These are phyloP conservation scores for Penicillium capsulatum DNA, from an alignment of 2,329 filamentous ascomycete genomes.

Conservation along the genomic window DNA sequence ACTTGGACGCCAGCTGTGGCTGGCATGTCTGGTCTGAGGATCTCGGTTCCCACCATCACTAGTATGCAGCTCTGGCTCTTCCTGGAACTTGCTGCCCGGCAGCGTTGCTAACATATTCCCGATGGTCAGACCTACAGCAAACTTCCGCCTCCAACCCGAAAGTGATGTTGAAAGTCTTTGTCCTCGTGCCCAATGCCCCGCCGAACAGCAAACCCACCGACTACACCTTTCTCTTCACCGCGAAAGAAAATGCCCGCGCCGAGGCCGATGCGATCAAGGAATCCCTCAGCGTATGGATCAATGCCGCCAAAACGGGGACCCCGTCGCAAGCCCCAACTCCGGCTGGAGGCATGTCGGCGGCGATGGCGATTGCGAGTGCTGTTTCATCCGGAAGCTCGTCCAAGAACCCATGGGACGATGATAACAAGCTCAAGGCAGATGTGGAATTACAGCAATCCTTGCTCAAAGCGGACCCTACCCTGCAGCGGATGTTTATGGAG, in stretches of 20 bases:
- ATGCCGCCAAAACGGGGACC: conserved; percentile 57
- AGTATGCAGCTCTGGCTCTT: conserved; percentile 54
- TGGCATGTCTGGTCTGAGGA: conserved; percentile 60
- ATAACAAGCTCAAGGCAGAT: conserved; percentile 70
- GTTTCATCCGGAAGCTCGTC: conserved; percentile 48
- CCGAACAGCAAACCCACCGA: conserved; percentile 50
- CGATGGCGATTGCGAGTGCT: conserved; percentile 74
- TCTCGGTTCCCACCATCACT: conserved; percentile 72
- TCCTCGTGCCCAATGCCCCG: conserved; percentile 53
- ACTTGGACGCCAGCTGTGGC: conserved; percentile 72
- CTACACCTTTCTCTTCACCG: conserved; percentile 88
- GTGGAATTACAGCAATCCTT: conserved; percentile 82
- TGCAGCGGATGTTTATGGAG: conserved; percentile 84
- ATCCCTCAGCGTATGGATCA: conserved; percentile 71
- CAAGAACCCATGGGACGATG: conserved; percentile 70
- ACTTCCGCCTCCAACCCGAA: conserved; percentile 83
- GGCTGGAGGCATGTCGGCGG: conserved; percentile 52
- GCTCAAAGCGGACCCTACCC: conserved; percentile 69
- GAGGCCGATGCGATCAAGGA: conserved; percentile 86
- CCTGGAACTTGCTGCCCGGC: background rate
- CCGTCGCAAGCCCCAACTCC: conserved; percentile 34
- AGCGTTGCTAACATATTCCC: conserved; percentile 5
- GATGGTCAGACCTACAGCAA: conserved; percentile 74
- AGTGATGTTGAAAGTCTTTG: conserved; percentile 90
- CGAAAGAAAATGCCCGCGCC: conserved; percentile 65